These are phyloP conservation scores for Termitomyces heimii DNA, from an alignment of 768 basidiomycete genomes.

Conservation along the genomic window DNA sequence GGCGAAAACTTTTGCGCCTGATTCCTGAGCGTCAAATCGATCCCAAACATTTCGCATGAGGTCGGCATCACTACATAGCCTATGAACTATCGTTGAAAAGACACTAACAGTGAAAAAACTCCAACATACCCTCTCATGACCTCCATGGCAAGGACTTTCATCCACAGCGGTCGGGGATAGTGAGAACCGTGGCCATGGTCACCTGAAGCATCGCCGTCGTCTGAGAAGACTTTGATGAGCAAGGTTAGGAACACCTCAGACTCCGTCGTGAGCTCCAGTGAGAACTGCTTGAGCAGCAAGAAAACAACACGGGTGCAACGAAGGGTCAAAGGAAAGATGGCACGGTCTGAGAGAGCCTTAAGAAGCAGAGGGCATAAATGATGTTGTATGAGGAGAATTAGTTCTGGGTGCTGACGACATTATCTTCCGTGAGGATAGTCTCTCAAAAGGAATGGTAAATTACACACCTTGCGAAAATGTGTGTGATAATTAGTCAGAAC, in stretches of 20 bases:
- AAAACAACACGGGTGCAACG: conserved; percentile 93
- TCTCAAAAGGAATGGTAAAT: neutral
- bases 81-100: conserved; percentile 17
- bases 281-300: conserved; percentile 88
- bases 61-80: conserved; percentile 74
- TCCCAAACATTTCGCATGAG: conserved; percentile 77
- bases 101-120: neutral
- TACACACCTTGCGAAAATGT: conserved; percentile 71
- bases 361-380: conserved; percentile 89
- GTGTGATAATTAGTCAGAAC: conserved; percentile 88
- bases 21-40: conserved; percentile 60
- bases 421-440: conserved; percentile 1
- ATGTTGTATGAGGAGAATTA: conserved; percentile 80
- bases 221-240: conserved; percentile 57
- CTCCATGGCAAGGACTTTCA: conserved; percentile 88
- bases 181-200: conserved; percentile 22
- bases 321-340: conserved; percentile 81
- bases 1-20: conserved; percentile 66
- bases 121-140: conserved; percentile 72
- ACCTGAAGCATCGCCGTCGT: conserved; percentile 32
- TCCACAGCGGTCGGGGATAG: conserved; percentile 65
- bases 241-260: conserved; percentile 82
- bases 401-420: conserved; percentile 60
- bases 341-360: conserved; percentile 76
- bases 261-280: conserved; percentile 72